These are phyloP conservation scores for Schwanniomyces occidentalis DNA, from an alignment of 805 yeast genomes.

Conservation along the genomic window DNA sequence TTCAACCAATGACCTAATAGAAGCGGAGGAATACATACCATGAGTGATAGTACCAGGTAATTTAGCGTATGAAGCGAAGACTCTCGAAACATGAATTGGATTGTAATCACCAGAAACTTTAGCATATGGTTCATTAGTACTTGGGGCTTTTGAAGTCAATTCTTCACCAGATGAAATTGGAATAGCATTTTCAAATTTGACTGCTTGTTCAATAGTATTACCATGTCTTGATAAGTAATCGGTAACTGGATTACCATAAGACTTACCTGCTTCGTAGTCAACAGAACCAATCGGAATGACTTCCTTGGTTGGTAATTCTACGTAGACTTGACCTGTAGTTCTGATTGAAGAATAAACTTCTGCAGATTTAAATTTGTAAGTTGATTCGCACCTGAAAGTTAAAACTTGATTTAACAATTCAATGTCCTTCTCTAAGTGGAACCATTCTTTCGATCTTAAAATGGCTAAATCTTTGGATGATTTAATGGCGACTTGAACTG, in stretches of 20 bases:
- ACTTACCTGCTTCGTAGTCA: constrained; percentile 84
- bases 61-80: constrained; percentile 88
- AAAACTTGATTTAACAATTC: constrained; percentile 78
- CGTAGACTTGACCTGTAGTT: constrained; percentile 80
- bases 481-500: constrained; percentile 72
- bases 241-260: constrained; percentile 96
- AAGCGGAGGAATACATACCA: constrained; percentile 98
- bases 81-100: constrained; percentile 96
- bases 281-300: constrained; percentile 79
- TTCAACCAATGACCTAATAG: constrained; percentile 93
- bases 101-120: constrained; percentile 97
- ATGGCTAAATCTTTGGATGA: constrained; percentile 90
- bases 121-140: constrained; percentile 94
- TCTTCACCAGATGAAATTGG: constrained; percentile 72
- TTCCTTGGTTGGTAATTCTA: constrained; percentile 93
- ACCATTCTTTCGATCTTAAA: constrained; percentile 96
- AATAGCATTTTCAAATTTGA: constrained; percentile 84
- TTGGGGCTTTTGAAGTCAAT: constrained; percentile 79
- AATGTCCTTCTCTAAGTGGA: constrained; percentile 70
- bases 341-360: constrained; percentile 73
- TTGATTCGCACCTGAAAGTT: constrained; percentile 86
- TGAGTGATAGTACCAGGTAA: constrained; percentile 98
- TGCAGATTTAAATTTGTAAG: constrained; percentile 76
- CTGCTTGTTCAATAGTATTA: constrained; percentile 89
- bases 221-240: constrained; percentile 94